Percentiles rank a stretch among this genome's conserved stretches.
Evolutionary conservation across 495 filamentous ascomycete species (phyloP).

Genomic region (Aspergillus nanangensis): DNA sequence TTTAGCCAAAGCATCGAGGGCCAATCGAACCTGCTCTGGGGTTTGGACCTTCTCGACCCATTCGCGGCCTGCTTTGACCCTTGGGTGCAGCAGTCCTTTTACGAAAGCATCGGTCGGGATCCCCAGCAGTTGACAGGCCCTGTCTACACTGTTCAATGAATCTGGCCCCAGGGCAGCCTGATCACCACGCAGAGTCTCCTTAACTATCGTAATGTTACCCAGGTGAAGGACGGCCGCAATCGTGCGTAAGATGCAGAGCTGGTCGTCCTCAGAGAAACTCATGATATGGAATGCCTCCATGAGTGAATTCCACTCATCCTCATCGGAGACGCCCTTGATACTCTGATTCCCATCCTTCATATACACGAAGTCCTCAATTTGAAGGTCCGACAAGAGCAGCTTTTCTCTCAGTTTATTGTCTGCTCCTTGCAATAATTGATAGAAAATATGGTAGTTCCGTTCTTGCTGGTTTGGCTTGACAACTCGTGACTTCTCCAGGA

Average conservation of each 20-base stretch:
- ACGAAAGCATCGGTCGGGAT: slow-evolving; percentile 81
- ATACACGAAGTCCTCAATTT: slow-evolving; percentile 85
- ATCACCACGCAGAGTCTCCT: slow-evolving; percentile 84
- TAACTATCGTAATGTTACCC: slow-evolving; percentile 83
- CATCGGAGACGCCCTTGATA: slow-evolving; percentile 87
- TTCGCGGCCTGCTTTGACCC: slow-evolving; percentile 90
- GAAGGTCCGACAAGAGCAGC: slow-evolving; percentile 66
- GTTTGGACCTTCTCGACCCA: slow-evolving; percentile 99
- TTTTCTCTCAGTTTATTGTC: slow-evolving; percentile 66
- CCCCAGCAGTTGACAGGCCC: slow-evolving; percentile 78
- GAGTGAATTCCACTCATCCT: slow-evolving; percentile 82
- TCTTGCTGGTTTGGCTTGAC: slow-evolving; percentile 82
- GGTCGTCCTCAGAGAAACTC: slow-evolving; percentile 86
- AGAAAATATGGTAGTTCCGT: slow-evolving; percentile 97
- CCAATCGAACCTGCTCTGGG: slow-evolving; percentile 87
- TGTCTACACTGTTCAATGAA: slow-evolving; percentile 63
- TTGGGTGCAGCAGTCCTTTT: slow-evolving; percentile 83
- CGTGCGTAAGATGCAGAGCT: slow-evolving; percentile 75
- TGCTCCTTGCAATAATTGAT: slow-evolving; percentile 87
- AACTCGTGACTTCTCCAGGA: slow-evolving; percentile 94
- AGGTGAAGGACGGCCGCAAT: slow-evolving; percentile 90
- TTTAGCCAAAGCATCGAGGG: slow-evolving; percentile 89
- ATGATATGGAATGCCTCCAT: slow-evolving; percentile 94
- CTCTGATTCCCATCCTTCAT: slow-evolving; percentile 84
- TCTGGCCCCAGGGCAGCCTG: slow-evolving; percentile 80